phyloP scores from a whole-genome alignment of 208 protist species.

The Acanthamoeba castellanii region DNA sequence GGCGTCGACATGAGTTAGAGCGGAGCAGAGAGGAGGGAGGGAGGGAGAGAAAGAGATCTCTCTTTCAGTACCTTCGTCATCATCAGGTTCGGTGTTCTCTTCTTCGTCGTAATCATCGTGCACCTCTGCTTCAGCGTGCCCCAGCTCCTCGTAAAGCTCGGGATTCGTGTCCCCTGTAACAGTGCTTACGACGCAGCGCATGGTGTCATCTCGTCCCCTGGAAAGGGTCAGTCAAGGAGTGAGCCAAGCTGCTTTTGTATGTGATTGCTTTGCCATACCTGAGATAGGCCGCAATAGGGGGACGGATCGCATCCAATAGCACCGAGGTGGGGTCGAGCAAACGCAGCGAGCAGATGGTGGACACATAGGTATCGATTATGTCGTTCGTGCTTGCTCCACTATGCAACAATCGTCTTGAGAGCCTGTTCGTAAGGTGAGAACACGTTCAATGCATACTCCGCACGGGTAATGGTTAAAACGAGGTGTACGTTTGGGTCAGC shows the following conservation, averaged over 20 bases:
- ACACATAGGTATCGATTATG: conserved; percentile 57
- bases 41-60: neutral
- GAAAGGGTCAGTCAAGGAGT: neutral
- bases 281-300: conserved; percentile 52
- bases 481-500: conserved; percentile 1
- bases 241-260: neutral
- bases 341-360: conserved; percentile 53
- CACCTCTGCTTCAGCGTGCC: conserved; percentile 20
- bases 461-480: neutral
- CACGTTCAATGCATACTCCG: neutral
- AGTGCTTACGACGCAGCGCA: conserved; percentile 37
- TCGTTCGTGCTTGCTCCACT: conserved; percentile 48
- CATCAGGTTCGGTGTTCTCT: neutral
- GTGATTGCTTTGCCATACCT: neutral
- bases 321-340: conserved; percentile 21
- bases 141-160: conserved; percentile 70
- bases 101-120: conserved; percentile 48
- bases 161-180: conserved; percentile 29
- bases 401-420: conserved; percentile 32
- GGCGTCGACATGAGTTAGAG: neutral
- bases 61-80: conserved; percentile 10
- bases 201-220: conserved; percentile 64
- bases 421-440: neutral
- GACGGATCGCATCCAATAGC: conserved; percentile 1
- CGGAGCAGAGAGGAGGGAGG: neutral